These are phyloP conservation scores for Lathyrus tuberosus DNA, from an alignment of 306 rosid genomes.

Conservation along the genomic window DNA sequence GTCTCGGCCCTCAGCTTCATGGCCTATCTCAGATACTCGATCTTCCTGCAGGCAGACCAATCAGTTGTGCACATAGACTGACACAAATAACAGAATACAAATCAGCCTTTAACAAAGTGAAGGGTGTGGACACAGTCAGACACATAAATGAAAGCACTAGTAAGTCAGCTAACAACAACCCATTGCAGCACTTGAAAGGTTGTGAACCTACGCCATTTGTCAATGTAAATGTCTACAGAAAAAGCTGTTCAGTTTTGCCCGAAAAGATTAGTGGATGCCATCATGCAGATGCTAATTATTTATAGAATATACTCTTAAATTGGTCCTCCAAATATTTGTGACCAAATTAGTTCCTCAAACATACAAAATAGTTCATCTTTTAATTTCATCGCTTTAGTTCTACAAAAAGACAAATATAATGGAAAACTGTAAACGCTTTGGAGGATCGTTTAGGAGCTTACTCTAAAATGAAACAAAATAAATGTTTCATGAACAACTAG, in stretches of 20 bases:
- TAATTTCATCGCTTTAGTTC: neutral
- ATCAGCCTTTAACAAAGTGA: slow-evolving; percentile 17
- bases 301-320: slow-evolving; percentile 15
- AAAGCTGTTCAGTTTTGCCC: neutral
- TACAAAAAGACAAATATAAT: neutral
- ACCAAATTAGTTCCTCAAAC: neutral
- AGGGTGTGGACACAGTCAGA: neutral
- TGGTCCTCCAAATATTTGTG: slow-evolving; percentile 9
- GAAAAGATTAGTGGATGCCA: slow-evolving; percentile 9
- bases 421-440: neutral
- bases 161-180: slow-evolving; percentile 8
- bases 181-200: slow-evolving; percentile 3
- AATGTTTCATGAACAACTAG: slow-evolving; percentile 10
- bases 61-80: slow-evolving; percentile 35
- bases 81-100: slow-evolving; percentile 28
- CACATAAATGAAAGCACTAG: slow-evolving; percentile 10
- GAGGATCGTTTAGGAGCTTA: slow-evolving; percentile 15
- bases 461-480: slow-evolving; percentile 5
- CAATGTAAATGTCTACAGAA: slow-evolving; percentile 2
- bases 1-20: slow-evolving; percentile 79
- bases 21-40: slow-evolving; percentile 86
- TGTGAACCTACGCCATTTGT: slow-evolving; percentile 16
- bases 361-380: slow-evolving; percentile 10
- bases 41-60: slow-evolving; percentile 77
- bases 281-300: slow-evolving; percentile 30